Evolutionary conservation across 305 asterid genomes (phyloP).

Genomic region (Fraxinus sp.): DNA sequence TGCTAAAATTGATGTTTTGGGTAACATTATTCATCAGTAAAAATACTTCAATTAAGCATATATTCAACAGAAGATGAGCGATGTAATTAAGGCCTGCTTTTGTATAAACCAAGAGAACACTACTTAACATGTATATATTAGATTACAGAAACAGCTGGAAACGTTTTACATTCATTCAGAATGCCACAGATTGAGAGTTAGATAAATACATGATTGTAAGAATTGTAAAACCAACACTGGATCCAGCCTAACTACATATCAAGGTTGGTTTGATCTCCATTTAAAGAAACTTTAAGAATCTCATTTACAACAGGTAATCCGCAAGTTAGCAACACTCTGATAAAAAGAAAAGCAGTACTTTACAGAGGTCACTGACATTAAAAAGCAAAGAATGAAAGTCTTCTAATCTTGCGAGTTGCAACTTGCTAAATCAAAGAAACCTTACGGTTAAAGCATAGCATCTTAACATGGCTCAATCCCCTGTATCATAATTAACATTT

Average conservation of each 20-base stretch:
- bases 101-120: not conserved
- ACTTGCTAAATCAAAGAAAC: not conserved
- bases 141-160: not conserved
- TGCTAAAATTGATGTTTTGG: not conserved
- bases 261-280: not conserved
- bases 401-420: not conserved
- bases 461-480: not conserved
- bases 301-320: not conserved
- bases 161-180: not conserved
- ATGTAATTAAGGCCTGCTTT: not conserved
- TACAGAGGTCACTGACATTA: not conserved
- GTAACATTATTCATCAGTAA: not conserved
- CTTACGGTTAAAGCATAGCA: not conserved
- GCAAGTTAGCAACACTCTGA: not conserved
- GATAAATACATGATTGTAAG: not conserved
- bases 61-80: not conserved
- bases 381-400: not conserved
- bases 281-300: not conserved
- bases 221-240: not conserved
- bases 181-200: not conserved
- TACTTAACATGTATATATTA: not conserved
- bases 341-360: not conserved
- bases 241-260: not conserved
- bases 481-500: not conserved
- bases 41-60: not conserved